phyloP scores from a whole-genome alignment of 2,329 filamentous ascomycete species.

The Aspergillus tanneri region DNA sequence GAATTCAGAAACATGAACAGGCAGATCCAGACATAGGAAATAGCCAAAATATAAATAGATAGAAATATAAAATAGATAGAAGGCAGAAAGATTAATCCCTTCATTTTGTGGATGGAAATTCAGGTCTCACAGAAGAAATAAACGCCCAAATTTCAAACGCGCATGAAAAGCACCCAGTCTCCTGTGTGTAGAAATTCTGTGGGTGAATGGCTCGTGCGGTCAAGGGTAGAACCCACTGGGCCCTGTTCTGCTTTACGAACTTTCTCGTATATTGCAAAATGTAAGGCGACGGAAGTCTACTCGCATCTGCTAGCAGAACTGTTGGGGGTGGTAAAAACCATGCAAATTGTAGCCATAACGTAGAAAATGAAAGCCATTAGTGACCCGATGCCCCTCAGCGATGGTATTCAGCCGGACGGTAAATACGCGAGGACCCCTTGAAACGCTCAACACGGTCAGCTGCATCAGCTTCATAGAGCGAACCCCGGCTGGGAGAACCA shows the following conservation, averaged over 20 bases:
- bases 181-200: constrained; percentile 2
- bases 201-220: constrained; percentile 3
- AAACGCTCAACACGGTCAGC: constrained; percentile 35
- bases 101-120: neutral
- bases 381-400: constrained; percentile 21
- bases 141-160: constrained; percentile 1
- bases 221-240: neutral
- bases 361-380: neutral
- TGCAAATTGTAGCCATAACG: neutral
- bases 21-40: constrained; percentile 1
- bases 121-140: neutral
- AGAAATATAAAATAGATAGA: neutral
- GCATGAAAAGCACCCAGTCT: constrained; percentile 7
- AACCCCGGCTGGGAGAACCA: constrained; percentile 35
- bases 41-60: neutral
- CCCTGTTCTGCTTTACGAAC: neutral
- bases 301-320: constrained; percentile 11
- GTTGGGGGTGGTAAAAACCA: neutral
- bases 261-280: neutral
- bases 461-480: constrained; percentile 37
- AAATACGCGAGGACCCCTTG: constrained; percentile 30
- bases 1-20: constrained; percentile 1
- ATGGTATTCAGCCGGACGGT: constrained; percentile 32
- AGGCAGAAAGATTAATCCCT: neutral
- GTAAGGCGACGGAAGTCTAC: neutral